Conservation (phyloP, 257 asterid species). For the Rubia yunnanensis region DNA sequence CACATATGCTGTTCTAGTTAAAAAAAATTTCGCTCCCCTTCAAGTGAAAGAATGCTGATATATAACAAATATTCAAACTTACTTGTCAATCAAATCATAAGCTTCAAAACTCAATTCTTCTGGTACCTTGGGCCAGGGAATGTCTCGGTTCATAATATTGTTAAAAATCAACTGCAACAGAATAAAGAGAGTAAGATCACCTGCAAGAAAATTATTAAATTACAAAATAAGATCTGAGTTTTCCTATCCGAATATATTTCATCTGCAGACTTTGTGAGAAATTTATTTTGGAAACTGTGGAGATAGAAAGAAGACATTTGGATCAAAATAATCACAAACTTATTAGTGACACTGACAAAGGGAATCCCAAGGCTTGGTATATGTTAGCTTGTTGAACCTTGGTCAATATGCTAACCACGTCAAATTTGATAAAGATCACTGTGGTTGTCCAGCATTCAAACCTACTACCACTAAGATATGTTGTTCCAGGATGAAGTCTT, state of each 20-base stretch:
- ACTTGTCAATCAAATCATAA: conserved; percentile 76
- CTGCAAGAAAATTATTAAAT: background rate
- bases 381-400: background rate
- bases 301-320: background rate
- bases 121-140: conserved; percentile 94
- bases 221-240: background rate
- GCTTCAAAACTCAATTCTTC: conserved; percentile 86
- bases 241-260: background rate
- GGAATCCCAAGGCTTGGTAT: background rate
- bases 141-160: conserved; percentile 84
- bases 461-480: background rate
- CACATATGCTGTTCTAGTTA: background rate
- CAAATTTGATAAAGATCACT: background rate
- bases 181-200: conserved; percentile 6
- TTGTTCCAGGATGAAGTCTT: background rate
- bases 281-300: background rate
- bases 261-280: background rate
- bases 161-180: conserved; percentile 76
- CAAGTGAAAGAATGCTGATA: background rate
- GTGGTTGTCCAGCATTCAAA: background rate
- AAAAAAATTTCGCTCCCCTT: background rate
- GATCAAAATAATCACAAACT: background rate
- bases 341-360: background rate
- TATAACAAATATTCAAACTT: conserved; percentile 24
- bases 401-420: background rate